A percentile compares a stretch with the other conserved stretches of the same genome.
phyloP scores from a whole-genome alignment of 2,329 filamentous ascomycete genomes.

The Aspergillus bombycis region DNA sequence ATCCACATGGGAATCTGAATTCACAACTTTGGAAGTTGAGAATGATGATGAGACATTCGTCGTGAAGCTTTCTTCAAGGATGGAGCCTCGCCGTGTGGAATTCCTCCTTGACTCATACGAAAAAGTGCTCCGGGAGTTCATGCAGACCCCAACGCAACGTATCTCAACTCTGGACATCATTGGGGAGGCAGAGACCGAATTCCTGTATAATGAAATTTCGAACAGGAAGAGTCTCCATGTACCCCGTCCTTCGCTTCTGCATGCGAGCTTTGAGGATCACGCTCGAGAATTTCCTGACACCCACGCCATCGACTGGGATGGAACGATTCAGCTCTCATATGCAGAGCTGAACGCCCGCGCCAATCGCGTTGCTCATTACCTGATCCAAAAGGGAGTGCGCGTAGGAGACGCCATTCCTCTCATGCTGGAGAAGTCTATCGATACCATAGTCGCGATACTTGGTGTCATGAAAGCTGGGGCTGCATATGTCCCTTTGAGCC shows the following conservation, averaged over 20 bases:
- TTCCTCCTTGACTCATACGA: not conserved
- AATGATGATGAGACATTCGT: not conserved
- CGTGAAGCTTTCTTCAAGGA: slow-evolving; percentile 1
- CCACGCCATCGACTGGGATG: slow-evolving; percentile 5
- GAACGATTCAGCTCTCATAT: not conserved
- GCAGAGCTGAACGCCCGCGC: not conserved
- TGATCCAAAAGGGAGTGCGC: not conserved
- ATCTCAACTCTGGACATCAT: not conserved
- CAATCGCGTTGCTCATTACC: not conserved
- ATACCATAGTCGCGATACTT: not conserved
- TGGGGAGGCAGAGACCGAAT: not conserved
- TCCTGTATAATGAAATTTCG: not conserved
- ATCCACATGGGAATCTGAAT: slow-evolving; percentile 4
- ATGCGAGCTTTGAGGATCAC: not conserved
- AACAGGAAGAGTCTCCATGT: slow-evolving; percentile 2
- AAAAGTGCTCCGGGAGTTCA: not conserved
- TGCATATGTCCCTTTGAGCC: slow-evolving; percentile 1
- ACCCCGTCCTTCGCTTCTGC: not conserved
- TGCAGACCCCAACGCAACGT: not conserved
- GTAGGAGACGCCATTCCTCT: not conserved
- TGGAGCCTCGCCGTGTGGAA: slow-evolving; percentile 8
- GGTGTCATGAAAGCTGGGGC: slow-evolving; percentile 6
- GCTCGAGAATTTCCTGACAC: not conserved
- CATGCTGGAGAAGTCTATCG: not conserved
- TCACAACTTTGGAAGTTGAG: slow-evolving; percentile 2